phyloP scores from a whole-genome alignment of 2,329 filamentous ascomycete species.

The Colletotrichum melonis region DNA sequence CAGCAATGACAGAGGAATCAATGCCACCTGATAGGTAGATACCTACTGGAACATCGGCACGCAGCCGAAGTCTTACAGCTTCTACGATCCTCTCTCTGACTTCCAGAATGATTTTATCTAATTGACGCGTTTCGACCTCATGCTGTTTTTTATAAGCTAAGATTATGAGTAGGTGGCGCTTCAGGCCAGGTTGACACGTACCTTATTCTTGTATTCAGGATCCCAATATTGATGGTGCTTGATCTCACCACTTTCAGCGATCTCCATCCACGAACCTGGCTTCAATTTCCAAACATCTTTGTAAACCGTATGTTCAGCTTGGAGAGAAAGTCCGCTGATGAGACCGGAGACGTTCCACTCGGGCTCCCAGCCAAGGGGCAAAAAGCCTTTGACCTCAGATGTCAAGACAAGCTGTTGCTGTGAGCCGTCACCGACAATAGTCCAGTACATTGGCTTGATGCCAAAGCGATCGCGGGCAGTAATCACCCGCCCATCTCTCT shows the following conservation, averaged over 20 bases:
- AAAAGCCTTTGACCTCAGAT: constrained; percentile 65
- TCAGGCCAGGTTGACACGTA: constrained; percentile 34
- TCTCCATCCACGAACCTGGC: constrained; percentile 57
- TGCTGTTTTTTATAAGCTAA: constrained; percentile 34
- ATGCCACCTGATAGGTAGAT: constrained; percentile 68
- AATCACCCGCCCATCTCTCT: constrained; percentile 50
- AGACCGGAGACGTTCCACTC: constrained; percentile 64
- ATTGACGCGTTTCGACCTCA: constrained; percentile 52
- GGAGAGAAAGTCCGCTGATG: constrained; percentile 54
- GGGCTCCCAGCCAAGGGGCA: constrained; percentile 61
- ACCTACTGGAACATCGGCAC: constrained; percentile 68
- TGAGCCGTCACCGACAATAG: constrained; percentile 32
- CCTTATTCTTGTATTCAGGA: constrained; percentile 63
- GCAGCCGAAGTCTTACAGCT: constrained; percentile 61
- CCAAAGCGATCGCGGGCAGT: constrained; percentile 65
- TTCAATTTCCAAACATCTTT: constrained; percentile 56
- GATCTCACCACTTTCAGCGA: constrained; percentile 48
- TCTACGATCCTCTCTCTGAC: constrained; percentile 63
- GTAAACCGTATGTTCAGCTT: constrained; percentile 61
- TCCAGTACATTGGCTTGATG: constrained; percentile 69
- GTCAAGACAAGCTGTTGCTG: constrained; percentile 56
- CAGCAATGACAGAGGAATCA: constrained; percentile 67
- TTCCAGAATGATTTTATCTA: constrained; percentile 61
- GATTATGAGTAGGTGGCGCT: no score
- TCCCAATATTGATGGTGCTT: constrained; percentile 63